Evolutionary conservation across 202 grass and related monocot genomes (phyloP).

Genomic region (Elaeis oleifera): DNA sequence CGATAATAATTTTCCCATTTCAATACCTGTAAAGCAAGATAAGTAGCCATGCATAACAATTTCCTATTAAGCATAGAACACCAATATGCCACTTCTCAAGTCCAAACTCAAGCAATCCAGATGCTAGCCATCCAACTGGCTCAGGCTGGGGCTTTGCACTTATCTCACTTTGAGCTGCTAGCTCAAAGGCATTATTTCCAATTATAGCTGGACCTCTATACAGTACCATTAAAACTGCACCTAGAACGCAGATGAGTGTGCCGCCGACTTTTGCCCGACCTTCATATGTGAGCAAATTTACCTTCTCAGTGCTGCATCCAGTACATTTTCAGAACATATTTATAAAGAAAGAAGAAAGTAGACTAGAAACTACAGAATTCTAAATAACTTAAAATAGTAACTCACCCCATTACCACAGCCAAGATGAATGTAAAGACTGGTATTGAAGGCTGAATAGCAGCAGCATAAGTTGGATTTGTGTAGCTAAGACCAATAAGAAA

Average conservation of each 20-base stretch:
- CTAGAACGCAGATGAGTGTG: conserved; percentile 62
- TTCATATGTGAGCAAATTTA: conserved; percentile 46
- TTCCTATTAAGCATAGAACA: conserved; percentile 83
- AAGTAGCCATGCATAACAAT: conserved; percentile 83
- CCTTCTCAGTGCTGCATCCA: conserved; percentile 60
- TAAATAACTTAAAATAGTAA: background rate
- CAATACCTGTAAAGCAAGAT: conserved; percentile 84
- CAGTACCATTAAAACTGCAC: conserved; percentile 71
- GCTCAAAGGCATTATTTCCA: conserved; percentile 32
- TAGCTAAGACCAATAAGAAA: conserved; percentile 83
- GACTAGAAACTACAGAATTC: background rate
- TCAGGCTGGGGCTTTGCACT: conserved; percentile 52
- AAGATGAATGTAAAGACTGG: conserved; percentile 87
- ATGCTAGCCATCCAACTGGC: conserved; percentile 24
- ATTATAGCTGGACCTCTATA: conserved; percentile 67
- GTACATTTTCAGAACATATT: conserved; percentile 5
- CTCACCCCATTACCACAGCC: conserved; percentile 56
- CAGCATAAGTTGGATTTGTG: conserved; percentile 73
- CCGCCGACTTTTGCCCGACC: conserved; percentile 62
- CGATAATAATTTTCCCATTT: background rate
- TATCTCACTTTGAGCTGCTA: conserved; percentile 44
- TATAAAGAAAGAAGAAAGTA: background rate
- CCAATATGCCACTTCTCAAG: conserved; percentile 73
- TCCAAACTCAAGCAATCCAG: conserved; percentile 32
- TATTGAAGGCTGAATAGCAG: conserved; percentile 73